These are phyloP conservation scores for Chalciporus pseudorubinellus DNA, from an alignment of 768 basidiomycete species.

Conservation along the genomic window DNA sequence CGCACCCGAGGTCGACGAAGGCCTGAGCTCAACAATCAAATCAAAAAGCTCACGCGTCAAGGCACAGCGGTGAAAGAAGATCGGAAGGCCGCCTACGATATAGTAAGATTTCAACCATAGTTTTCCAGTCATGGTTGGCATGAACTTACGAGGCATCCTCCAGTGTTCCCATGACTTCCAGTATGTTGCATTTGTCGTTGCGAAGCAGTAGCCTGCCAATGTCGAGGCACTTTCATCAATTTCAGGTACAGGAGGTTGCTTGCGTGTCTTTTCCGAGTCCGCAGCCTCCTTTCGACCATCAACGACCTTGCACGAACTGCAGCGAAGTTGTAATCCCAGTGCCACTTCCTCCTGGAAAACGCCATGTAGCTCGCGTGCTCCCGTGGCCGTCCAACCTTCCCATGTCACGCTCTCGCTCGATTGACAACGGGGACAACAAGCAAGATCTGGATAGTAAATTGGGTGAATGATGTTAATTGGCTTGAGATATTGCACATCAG, in stretches of 20 bases:
- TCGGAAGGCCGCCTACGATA: constrained; percentile 16
- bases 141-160: constrained; percentile 16
- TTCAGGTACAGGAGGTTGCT: no score
- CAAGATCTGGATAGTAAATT: constrained; percentile 9
- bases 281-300: no score
- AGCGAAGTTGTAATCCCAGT: not conserved
- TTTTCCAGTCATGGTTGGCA: not conserved
- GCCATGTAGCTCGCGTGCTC: constrained; percentile 2
- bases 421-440: not conserved
- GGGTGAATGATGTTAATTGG: constrained; percentile 9
- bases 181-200: constrained; percentile 18
- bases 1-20: constrained; percentile 14
- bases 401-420: not conserved
- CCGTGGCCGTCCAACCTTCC: constrained; percentile 4
- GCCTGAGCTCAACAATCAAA: constrained; percentile 23
- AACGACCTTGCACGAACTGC: not conserved
- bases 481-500: constrained; percentile 1
- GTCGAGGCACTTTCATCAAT: not conserved
- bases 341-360: not conserved
- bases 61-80: constrained; percentile 20
- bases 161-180: constrained; percentile 20
- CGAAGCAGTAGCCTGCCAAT: constrained; percentile 7
- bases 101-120: no score
- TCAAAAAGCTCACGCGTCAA: constrained; percentile 23
- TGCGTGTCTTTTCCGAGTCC: no score